Evolutionary conservation across 2,329 filamentous ascomycete species (phyloP).

Genomic region (Fusarium proliferatum): DNA sequence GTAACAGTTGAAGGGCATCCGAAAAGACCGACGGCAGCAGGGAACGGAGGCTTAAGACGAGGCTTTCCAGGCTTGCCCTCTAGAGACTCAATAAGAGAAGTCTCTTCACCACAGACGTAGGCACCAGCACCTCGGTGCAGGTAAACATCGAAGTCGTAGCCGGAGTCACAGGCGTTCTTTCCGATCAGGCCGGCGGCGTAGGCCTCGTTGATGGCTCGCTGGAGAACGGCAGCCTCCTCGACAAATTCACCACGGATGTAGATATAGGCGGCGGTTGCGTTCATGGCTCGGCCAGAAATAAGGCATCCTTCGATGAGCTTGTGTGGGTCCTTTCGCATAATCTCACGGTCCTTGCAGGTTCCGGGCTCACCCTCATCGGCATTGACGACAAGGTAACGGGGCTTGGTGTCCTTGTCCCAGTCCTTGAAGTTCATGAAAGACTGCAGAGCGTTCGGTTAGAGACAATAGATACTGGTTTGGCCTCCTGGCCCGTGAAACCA

Average conservation of each 20-base stretch:
- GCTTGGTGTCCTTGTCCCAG: constrained; percentile 98
- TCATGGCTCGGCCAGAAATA: constrained; percentile 97
- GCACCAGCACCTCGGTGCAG: constrained; percentile 96
- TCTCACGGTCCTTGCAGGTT: constrained; percentile 99
- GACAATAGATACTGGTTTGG: constrained; percentile 37
- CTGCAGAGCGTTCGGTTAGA: constrained; percentile 57
- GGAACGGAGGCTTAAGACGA: constrained; percentile 97
- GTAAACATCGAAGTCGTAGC: constrained; percentile 98
- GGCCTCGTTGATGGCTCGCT: constrained; percentile 96
- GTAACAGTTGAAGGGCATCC: constrained; percentile 98
- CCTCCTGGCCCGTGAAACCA: constrained; percentile 19
- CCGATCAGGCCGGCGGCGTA: constrained; percentile 95
- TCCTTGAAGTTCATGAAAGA: constrained; percentile 99
- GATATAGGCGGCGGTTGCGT: constrained; percentile 97
- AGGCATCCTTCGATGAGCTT: constrained; percentile 98
- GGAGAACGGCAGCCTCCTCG: constrained; percentile 91
- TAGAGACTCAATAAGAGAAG: constrained; percentile 95
- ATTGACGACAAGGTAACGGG: constrained; percentile 96
- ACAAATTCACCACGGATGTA: constrained; percentile 99
- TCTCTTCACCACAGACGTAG: constrained; percentile 98
- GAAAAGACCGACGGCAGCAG: constrained; percentile 95
- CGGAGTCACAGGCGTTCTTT: constrained; percentile 96
- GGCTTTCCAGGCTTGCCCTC: constrained; percentile 99
- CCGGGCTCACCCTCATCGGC: constrained; percentile 98
- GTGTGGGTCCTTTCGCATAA: constrained; percentile 99